phyloP scores from a whole-genome alignment of 1,139 yeast species.

The Geotrichum fermentans region DNA sequence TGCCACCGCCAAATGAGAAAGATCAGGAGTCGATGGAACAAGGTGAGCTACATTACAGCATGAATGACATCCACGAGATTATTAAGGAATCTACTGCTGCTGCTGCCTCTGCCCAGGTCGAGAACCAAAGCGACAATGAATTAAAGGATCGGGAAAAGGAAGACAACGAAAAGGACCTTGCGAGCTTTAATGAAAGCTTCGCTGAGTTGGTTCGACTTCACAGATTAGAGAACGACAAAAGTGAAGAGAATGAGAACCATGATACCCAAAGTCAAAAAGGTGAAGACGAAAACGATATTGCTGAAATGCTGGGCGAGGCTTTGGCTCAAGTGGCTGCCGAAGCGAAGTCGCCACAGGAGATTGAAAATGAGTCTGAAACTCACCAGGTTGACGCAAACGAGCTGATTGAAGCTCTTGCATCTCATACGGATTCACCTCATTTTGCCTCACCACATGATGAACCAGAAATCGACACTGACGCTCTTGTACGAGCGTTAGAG shows the following conservation, averaged over 20 bases:
- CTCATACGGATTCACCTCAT: neutral
- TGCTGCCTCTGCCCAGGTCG: neutral
- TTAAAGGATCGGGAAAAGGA: neutral
- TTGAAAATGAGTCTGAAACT: constrained; percentile 27
- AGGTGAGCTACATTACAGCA: neutral
- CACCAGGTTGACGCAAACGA: neutral
- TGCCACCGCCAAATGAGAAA: too few relatives aligned
- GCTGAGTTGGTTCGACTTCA: neutral
- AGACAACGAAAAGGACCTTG: neutral
- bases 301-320: constrained; percentile 15
- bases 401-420: neutral
- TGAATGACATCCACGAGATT: neutral
- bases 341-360: neutral
- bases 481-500: neutral
- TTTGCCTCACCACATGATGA: neutral
- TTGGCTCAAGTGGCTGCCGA: constrained; percentile 11
- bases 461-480: neutral
- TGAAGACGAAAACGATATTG: constrained; percentile 1
- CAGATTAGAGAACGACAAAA: neutral
- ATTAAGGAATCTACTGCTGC: neutral
- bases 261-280: too few relatives aligned
- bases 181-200: neutral
- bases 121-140: neutral
- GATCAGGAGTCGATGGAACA: neutral
- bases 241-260: neutral